These are phyloP conservation scores for Sphaerosporella brunnea DNA, from an alignment of 495 filamentous ascomycete species.

Conservation along the genomic window DNA sequence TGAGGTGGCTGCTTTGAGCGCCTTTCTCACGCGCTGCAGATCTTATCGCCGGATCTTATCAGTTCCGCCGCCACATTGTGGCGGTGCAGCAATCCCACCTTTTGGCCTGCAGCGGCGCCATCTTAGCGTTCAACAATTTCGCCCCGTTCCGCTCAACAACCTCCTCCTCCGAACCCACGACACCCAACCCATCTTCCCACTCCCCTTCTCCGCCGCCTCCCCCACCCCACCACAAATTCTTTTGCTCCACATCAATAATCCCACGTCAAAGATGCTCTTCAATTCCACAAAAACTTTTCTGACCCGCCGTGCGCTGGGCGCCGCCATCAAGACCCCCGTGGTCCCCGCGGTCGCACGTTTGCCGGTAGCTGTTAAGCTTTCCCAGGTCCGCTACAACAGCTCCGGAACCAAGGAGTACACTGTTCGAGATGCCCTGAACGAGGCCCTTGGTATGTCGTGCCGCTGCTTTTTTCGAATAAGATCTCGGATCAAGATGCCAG, in stretches of 20 bases:
- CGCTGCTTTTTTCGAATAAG: neutral
- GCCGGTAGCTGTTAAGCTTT: constrained; percentile 26
- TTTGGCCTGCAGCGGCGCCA: too few species aligned
- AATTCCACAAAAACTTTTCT: constrained; percentile 7
- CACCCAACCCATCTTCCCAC: neutral
- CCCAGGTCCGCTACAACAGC: constrained; percentile 35
- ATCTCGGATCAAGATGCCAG: neutral
- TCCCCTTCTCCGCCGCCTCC: neutral
- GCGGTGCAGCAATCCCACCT: too few species aligned
- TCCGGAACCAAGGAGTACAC: constrained; percentile 62
- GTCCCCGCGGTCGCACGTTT: constrained; percentile 28
- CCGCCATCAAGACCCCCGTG: constrained; percentile 8
- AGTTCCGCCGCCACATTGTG: too few species aligned
- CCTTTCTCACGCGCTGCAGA: too few species aligned
- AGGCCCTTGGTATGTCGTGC: constrained; percentile 46
- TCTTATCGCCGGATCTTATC: too few species aligned
- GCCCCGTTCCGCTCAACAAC: neutral
- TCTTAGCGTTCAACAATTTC: constrained; percentile 7
- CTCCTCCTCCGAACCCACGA: constrained; percentile 1
- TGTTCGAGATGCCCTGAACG: constrained; percentile 90
- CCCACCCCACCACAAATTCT: neutral
- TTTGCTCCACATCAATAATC: neutral
- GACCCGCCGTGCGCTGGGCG: constrained; percentile 11
- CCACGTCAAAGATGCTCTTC: constrained; percentile 1
- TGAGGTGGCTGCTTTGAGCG: too few species aligned